Base-by-base conservation (phyloP, 2,329 filamentous ascomycete genomes). In the Tricladium varicosporioides region DNA sequence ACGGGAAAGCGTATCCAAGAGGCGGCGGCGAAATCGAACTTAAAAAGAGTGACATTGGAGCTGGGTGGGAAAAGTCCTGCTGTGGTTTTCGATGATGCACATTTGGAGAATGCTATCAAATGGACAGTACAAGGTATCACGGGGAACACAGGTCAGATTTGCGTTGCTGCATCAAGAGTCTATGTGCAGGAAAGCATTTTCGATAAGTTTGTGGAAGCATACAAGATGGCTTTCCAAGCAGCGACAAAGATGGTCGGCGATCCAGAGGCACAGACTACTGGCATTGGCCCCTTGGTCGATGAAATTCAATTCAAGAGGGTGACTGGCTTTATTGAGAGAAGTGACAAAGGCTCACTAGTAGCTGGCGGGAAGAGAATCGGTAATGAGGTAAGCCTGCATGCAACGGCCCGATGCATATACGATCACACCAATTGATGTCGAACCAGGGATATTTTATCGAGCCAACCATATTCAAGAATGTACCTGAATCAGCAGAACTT, bases 111-210 rank as follows among this genome's bases (percentile, higher is more conserved):
- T 79, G 77, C 54, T 82, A 84, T 69, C 8, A 63, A 56, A 5
- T 74, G 72, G 71, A 68, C 68, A 11, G 68, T 67, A 27, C 68
- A 70, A 54, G 65, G 73, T 14, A 71, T 91, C 78, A 86, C 88
- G 75, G 83, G 83, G 54, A 89, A 90, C 65, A 84, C 84, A 0
- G 87, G 88, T 15, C 88, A 91, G 70, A 85, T 90, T 48, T 91
- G 88, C 75, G 88, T 87, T 32, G 89, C 89, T 62, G 86, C 86
- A 5, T 88, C 86, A 1, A 76, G 87, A 2, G 85, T 91, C 9
- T 89, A 89, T 69, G 81, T 91, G 4, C 86, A 86, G 1, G 73
- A 77, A 48, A 68, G 71, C 40, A 79, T 87, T 70, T 85, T 88
- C 62, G 64, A 76, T 16, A 75, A 74, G 7, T 91, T 91, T 65